These are phyloP conservation scores for Graphium sp. DNA, from an alignment of 2,329 filamentous ascomycete species.

Conservation along the genomic window DNA sequence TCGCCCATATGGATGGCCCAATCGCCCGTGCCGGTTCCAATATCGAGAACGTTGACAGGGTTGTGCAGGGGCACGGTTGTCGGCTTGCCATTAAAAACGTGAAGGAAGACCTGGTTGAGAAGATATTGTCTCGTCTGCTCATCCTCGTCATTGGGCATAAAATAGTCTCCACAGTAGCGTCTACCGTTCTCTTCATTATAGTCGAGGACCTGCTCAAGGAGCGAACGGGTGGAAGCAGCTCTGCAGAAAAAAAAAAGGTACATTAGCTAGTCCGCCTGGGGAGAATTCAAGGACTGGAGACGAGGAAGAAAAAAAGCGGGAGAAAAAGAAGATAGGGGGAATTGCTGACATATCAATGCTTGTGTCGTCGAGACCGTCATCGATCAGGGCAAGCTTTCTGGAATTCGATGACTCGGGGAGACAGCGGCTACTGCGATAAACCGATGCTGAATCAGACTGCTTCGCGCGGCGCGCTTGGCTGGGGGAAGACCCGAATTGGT, in stretches of 20 bases:
- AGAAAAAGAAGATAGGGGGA: too few species aligned
- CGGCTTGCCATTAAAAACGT: slow-evolving; percentile 25
- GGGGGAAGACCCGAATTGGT: too few species aligned
- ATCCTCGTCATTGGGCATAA: slow-evolving; percentile 48
- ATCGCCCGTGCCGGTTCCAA: slow-evolving; percentile 40
- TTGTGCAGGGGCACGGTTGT: slow-evolving; percentile 23
- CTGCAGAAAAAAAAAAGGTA: slow-evolving; percentile 10
- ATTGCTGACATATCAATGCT: slow-evolving; percentile 7
- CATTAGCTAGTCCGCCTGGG: too few species aligned
- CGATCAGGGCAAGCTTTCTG: slow-evolving; percentile 3
- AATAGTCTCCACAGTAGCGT: slow-evolving; percentile 44
- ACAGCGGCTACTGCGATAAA: too few species aligned
- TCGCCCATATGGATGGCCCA: slow-evolving; percentile 36
- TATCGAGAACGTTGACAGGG: slow-evolving; percentile 29
- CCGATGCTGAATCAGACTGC: too few species aligned
- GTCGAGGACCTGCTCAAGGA: slow-evolving; percentile 33
- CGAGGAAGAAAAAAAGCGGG: too few species aligned
- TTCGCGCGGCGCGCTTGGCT: too few species aligned
- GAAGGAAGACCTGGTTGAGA: slow-evolving; percentile 45
- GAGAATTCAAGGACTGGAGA: too few species aligned
- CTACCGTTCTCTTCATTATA: slow-evolving; percentile 43
- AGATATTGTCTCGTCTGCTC: slow-evolving; percentile 47
- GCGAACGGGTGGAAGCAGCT: slow-evolving; percentile 27
- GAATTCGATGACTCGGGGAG: too few species aligned
- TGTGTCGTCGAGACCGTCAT: slow-evolving; percentile 4